Evolutionary conservation across 1,284 basidiomycete species (phyloP), one percentile per base, ranked within the genome.

Genomic region (Cystobasidium sp.): DNA sequence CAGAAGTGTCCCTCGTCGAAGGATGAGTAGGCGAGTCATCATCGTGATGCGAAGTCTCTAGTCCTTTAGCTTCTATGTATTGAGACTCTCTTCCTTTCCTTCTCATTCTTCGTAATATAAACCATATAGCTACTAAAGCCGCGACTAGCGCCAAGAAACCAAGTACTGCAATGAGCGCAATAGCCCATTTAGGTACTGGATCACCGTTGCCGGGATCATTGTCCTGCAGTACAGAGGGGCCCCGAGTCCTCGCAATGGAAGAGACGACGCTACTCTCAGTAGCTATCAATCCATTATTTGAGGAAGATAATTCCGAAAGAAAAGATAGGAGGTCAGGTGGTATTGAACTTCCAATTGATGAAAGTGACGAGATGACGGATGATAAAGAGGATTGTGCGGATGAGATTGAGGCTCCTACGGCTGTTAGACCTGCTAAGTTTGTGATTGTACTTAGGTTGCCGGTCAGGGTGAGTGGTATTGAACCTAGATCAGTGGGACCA

Each of bases 101-200:
- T 75, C 85, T 83, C 62, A 90, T 87, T 73, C 89, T 79, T 55
- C 89, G 87, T 80, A 90, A 83, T 80, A 91, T 86, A 81, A 91
- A 83, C 85, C 90, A 92, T 49, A 85, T 83, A 64, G 91, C 86
- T 65, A 89, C 82, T 75, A 88, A 87, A 9, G 86, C 84, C 10
- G 89, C 88, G 61, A 88, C 85, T 75, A 93, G 88, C 63, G 91
- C 91, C 74, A 93, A 85, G 82, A 91, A 88, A 43, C 91, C 91
- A 46, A 93, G 86, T 61, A 93, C 86, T 68, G 89, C 89, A 75
- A 93, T 91, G 76, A 92, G 89, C 55, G 91, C 91, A 76, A 93
- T 93, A n/a, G 90, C 92, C 91, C 91, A 93, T 79, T 87, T 87
- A 1, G 91, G 91, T 80, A 93, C 91, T 5, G 77, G 58, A 16